These are phyloP conservation scores for Zea mays DNA, from an alignment of 176 grass and related monocot species.

Conservation along the genomic window Zm-B73-REFERENCE-NAM-5.0 NC_050101.1:8319001-8319500, in stretches of 20 bases:
- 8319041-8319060: background rate
- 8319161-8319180: constrained; percentile 27
- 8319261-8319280: background rate
- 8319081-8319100: constrained; percentile 50
- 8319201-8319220: constrained; percentile 5
- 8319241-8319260: background rate
- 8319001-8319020: background rate
- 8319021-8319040: background rate
- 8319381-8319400: background rate
- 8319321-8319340: background rate
- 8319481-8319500: too few relatives aligned
- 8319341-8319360: background rate
- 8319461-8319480: constrained; percentile 25
- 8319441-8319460: constrained; percentile 22
- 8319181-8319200: constrained; percentile 26
- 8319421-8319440: constrained; percentile 20
- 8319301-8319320: background rate
- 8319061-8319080: constrained; percentile 46
- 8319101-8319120: constrained; percentile 57
- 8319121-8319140: constrained; percentile 58
- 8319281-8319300: background rate
- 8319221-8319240: background rate
- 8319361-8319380: background rate
- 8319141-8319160: constrained; percentile 42
- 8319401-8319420: background rate